Evolutionary conservation across 345 rosid genomes (phyloP).

Genomic region (Gossypioides kirkii): DNA sequence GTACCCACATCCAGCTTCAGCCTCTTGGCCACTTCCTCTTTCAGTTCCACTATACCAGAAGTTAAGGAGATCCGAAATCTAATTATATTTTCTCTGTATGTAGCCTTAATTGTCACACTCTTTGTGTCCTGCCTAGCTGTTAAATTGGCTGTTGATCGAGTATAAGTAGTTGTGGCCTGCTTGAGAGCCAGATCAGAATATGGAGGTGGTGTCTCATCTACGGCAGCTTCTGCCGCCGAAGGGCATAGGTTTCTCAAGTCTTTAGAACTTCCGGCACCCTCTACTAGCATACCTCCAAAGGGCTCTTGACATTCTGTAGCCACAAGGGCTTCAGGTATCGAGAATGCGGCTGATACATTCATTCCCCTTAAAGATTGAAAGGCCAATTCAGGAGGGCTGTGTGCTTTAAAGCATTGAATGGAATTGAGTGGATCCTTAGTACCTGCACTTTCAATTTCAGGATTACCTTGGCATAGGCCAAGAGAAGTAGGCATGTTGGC

Average conservation of each 20-base stretch:
- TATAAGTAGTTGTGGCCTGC: constrained; percentile 21
- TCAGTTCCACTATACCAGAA: constrained; percentile 53
- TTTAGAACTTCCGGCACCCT: constrained; percentile 83
- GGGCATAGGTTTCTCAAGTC: constrained; percentile 73
- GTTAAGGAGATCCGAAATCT: constrained; percentile 59
- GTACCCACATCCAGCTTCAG: constrained; percentile 68
- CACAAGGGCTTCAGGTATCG: constrained; percentile 42
- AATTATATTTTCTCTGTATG: constrained; percentile 74
- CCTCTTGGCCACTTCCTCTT: constrained; percentile 84
- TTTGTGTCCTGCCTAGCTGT: constrained; percentile 31
- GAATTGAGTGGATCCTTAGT: constrained; percentile 36
- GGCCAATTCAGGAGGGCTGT: constrained; percentile 37
- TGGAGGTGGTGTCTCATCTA: constrained; percentile 40
- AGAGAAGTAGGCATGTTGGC: constrained; percentile 66
- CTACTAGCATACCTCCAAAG: constrained; percentile 58
- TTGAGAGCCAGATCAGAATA: constrained; percentile 17
- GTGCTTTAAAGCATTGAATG: constrained; percentile 22
- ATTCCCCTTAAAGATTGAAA: constrained; percentile 27
- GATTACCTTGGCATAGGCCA: constrained; percentile 69
- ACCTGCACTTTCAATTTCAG: constrained; percentile 36
- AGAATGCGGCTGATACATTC: constrained; percentile 34
- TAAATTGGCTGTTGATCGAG: constrained; percentile 24
- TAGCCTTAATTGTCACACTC: constrained; percentile 63
- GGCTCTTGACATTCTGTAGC: constrained; percentile 40
- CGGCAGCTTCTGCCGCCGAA: constrained; percentile 34